Evolutionary conservation across 2,329 filamentous ascomycete genomes (phyloP).

Genomic region (Botrytis paeoniae): DNA sequence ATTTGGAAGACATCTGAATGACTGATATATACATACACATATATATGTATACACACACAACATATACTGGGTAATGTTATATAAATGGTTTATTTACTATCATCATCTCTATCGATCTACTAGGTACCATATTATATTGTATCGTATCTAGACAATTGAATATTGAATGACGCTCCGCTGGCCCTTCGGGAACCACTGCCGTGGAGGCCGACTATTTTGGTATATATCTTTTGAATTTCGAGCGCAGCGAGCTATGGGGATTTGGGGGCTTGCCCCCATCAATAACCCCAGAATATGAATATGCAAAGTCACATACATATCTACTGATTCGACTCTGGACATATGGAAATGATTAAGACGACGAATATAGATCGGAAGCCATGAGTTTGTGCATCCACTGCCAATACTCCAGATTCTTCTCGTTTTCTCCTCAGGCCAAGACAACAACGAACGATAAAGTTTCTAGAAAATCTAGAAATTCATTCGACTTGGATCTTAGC

Average conservation of each 20-base stretch:
- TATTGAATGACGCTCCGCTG: slow-evolving; percentile 6
- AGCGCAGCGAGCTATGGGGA: slow-evolving; percentile 13
- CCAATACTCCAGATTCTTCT: neutral
- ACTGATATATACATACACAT: neutral
- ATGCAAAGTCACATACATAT: neutral
- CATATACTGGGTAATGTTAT: neutral
- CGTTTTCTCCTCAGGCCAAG: neutral
- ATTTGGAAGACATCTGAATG: neutral
- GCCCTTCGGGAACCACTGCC: slow-evolving; percentile 1
- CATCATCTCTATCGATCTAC: neutral
- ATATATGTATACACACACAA: neutral
- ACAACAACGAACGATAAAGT: neutral
- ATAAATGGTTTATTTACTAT: neutral
- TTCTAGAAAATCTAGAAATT: neutral
- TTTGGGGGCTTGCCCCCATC: slow-evolving; percentile 10
- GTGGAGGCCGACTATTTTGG: slow-evolving; percentile 12
- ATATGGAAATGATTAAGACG: neutral
- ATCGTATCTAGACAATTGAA: neutral
- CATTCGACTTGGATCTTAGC: neutral
- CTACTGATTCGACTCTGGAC: neutral
- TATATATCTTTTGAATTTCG: neutral
- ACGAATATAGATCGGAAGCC: neutral
- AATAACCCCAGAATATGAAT: neutral
- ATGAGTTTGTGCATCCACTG: neutral
- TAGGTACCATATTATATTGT: accelerated